Evolutionary conservation across 1,284 basidiomycete genomes (phyloP), one percentile per base, ranked within the genome.

Genomic region (Amylostereum areolatum): DNA sequence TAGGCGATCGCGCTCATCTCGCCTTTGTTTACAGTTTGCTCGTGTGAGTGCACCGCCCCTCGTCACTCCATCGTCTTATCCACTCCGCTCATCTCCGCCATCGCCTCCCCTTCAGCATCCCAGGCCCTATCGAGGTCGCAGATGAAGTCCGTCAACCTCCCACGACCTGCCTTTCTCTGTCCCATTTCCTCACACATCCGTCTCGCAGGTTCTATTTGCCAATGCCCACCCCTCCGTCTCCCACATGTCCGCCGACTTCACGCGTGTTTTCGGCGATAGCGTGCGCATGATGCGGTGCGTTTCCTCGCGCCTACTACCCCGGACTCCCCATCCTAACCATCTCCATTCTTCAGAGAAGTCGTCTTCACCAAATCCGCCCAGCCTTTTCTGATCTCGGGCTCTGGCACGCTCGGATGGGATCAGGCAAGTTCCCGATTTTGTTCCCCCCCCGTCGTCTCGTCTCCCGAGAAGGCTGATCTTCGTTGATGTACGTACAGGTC

Each of bases 321-420:
- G 39, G 11, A 43, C 53, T 41, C 24, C 18, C 31, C 12, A 31
- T n/a, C 29, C 49, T 34, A 25, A 43, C 24, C 31, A 24, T 29
- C 10, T 41, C 25, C 27, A 34, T n/a, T 28, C 37, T 43, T 52
- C 54, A 86, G 89, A 55, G 73, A 89, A 48, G 82, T 96, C 3
- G 69, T 97, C 41, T 83, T 84, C 67, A 84, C 93, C 36, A 76
- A 81, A 52, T 71, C 74, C 33, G 87, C 77, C 1, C 95, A 97
- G 64, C 89, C 92, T 1, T 90, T 98, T 73, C 72, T 97, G 58
- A 87, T 97, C 48, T 83, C 93, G 30, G 96, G 96, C 2, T 90
- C 86, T 45, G 95, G 95, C n/a, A 98, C 95, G 2, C 73, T 98
- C 35, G 95, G 95, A 32, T 97, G 95, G 93, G 85, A 89, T 63